Conservation (phyloP, 108 stramenopile species). For the Nitzschia palea region DNA sequence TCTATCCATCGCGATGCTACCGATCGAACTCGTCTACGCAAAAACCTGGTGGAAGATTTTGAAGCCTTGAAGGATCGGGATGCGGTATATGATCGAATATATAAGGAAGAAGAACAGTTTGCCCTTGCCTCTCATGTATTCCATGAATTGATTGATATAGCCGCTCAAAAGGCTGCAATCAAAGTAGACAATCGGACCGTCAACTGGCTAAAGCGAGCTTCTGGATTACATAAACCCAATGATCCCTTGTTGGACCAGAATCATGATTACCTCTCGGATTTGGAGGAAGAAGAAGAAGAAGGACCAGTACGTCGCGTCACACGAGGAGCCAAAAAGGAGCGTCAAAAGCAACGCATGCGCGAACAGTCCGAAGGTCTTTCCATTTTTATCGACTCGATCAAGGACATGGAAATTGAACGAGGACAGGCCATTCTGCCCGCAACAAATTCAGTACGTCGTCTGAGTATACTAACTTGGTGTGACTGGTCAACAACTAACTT, state of each 20-base stretch:
- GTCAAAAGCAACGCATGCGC: constrained; percentile 12
- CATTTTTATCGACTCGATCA: constrained; percentile 11
- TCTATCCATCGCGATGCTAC: constrained; percentile 13
- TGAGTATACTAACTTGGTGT: too few species aligned
- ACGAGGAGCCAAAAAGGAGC: constrained; percentile 19
- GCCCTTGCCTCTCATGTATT: constrained; percentile 20
- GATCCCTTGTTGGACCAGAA: constrained; percentile 18
- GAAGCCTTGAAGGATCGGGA: background rate
- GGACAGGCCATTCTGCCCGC: too few species aligned
- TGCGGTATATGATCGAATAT: constrained; percentile 16
- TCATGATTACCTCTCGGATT: background rate
- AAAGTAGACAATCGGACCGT: constrained; percentile 18
- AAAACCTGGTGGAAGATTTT: constrained; percentile 1
- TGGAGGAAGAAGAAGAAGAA: constrained; percentile 5
- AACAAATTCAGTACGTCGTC: too few species aligned
- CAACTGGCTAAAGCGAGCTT: constrained; percentile 27
- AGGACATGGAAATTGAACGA: constrained; percentile 14
- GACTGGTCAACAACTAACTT: too few species aligned
- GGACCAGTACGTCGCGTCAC: constrained; percentile 17
- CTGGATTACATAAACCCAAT: constrained; percentile 19
- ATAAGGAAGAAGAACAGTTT: constrained; percentile 30
- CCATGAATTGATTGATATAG: constrained; percentile 8
- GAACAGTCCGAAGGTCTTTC: constrained; percentile 20
- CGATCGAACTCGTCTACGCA: constrained; percentile 16
- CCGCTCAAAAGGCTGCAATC: background rate